A percentile compares a stretch with the other conserved stretches of the same genome.
Evolutionary conservation across 176 grass and related monocot genomes (phyloP).

Genomic region (Otatea glauca): DNA sequence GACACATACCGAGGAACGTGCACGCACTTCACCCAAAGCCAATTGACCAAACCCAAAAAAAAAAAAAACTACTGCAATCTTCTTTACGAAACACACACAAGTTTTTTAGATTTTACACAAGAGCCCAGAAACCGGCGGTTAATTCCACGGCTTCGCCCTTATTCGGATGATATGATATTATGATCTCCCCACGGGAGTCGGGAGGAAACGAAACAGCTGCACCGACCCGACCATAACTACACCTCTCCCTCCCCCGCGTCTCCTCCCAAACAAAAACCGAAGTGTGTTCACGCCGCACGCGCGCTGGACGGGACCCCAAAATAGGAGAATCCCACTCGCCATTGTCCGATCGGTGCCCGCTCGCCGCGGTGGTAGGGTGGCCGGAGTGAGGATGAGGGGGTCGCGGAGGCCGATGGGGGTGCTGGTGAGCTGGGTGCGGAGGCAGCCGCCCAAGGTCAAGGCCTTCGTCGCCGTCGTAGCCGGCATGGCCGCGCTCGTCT

Average conservation of each 20-base stretch:
- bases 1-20: background rate
- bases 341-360: conserved; percentile 38
- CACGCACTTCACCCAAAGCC: background rate
- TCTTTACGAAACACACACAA: background rate
- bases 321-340: background rate
- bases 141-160: background rate
- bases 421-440: conserved; percentile 67
- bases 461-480: conserved; percentile 92
- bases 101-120: background rate
- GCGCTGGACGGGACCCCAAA: background rate
- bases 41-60: background rate
- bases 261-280: background rate
- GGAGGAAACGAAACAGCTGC: too few species aligned
- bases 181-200: too few species aligned
- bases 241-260: background rate
- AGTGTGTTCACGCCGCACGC: background rate
- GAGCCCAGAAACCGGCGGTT: background rate
- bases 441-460: conserved; percentile 97
- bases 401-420: conserved; percentile 58
- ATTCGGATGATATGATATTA: background rate
- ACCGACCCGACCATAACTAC: background rate
- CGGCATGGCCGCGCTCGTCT: conserved; percentile 88
- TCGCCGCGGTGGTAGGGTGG: conserved; percentile 3
- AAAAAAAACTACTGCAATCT: background rate
- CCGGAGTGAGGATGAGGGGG: conserved; percentile 52